A percentile compares a stretch with the other conserved stretches of the same genome.
Conservation (phyloP, 108 stramenopile genomes). For the Skeletonema potamos region DNA sequence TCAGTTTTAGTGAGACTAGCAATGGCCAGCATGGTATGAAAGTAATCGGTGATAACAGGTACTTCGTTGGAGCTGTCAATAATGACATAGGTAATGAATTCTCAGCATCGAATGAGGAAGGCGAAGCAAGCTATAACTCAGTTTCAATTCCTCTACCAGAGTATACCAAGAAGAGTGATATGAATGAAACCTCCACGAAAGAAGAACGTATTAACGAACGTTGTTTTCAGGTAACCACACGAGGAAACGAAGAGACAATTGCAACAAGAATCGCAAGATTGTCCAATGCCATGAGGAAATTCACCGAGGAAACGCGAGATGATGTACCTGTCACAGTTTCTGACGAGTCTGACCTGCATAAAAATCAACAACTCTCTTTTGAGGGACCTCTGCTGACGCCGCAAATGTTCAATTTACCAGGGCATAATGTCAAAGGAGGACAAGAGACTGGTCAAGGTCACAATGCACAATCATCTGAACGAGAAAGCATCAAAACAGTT, state of each 20-base stretch:
- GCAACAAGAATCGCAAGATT: neutral
- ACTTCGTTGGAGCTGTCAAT: neutral
- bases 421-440: neutral
- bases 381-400: neutral
- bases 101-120: too few species aligned
- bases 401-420: neutral
- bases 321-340: neutral
- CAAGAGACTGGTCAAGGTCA: neutral
- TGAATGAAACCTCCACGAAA: neutral
- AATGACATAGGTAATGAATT: too few species aligned
- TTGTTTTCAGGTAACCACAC: neutral
- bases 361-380: neutral
- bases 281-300: neutral
- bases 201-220: neutral
- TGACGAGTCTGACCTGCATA: neutral
- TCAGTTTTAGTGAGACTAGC: neutral
- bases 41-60: neutral
- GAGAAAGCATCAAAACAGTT: neutral
- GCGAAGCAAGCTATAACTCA: too few species aligned
- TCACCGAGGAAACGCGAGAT: neutral
- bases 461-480: neutral
- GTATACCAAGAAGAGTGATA: too few species aligned
- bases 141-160: too few species aligned
- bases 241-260: neutral
- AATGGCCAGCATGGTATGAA: neutral